phyloP scores from a whole-genome alignment of 2,329 filamentous ascomycete genomes.

The Claviceps pazoutovae region DNA sequence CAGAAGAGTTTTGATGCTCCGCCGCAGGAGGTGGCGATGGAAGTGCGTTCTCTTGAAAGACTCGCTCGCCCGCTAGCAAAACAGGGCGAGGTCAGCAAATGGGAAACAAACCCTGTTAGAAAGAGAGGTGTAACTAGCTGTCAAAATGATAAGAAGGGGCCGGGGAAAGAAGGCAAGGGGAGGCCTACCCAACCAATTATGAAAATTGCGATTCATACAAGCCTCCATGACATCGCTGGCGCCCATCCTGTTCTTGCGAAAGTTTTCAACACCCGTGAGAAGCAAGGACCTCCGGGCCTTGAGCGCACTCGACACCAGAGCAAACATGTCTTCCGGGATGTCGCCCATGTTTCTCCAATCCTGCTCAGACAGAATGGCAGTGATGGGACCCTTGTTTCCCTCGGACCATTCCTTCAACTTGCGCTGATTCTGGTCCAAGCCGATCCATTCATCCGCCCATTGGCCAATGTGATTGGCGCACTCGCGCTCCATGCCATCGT shows the following conservation, averaged over 20 bases:
- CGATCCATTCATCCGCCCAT: conserved; percentile 26
- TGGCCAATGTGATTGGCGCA: conserved; percentile 17
- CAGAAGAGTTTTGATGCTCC: conserved; percentile 10
- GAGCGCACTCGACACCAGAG: conserved; percentile 20
- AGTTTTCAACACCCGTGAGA: conserved; percentile 7
- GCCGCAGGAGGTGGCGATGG: conserved; percentile 13
- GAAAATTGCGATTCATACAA: conserved; percentile 12
- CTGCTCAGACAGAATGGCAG: conserved; percentile 13
- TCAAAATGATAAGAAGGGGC: neutral
- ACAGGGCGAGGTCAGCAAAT: neutral
- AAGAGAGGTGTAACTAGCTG: neutral
- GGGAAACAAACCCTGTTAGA: neutral
- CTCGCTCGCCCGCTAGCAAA: conserved; percentile 15
- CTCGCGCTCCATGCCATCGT: conserved; percentile 12
- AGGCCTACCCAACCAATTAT: conserved; percentile 25
- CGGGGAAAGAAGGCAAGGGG: neutral
- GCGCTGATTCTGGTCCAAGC: conserved; percentile 13
- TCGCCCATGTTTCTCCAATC: conserved; percentile 18
- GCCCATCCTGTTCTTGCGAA: conserved; percentile 3
- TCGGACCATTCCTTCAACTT: conserved; percentile 18
- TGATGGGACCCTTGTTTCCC: conserved; percentile 9
- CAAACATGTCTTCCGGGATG: conserved; percentile 16
- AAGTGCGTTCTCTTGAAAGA: conserved; percentile 16
- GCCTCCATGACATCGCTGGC: conserved; percentile 14
- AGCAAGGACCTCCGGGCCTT: conserved; percentile 17